Base-by-base conservation (phyloP, 2,329 filamentous ascomycete species). In the Parastagonospora avenae region DNA sequence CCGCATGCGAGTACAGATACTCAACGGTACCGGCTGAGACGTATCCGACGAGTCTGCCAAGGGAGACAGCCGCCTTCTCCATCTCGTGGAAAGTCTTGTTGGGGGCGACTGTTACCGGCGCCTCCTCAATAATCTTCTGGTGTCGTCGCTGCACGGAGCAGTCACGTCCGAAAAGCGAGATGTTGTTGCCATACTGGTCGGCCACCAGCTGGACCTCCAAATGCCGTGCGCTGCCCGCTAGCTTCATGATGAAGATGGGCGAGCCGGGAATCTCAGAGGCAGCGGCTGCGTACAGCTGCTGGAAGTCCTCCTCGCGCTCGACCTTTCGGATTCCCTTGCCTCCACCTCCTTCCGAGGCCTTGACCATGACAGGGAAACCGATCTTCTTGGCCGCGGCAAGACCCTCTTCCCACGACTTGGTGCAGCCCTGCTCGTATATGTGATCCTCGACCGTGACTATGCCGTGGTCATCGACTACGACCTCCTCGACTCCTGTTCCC, bases 161-260 rank as follows among this genome's bases (percentile, higher is more conserved):
- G 80, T 99, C 94, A 86, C 94, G 88, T 71, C 94, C 94, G 68
- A 97, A 99, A 44, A 99, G 86, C 8, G 94, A 99, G 73, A 99
- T 97, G 80, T 97, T 97, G 85, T 99, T 97, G 72, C 95, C 94
- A 75, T 99, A 99, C 82, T 99, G 92, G 80, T 99, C 95, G 60
- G 94, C 95, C 46, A 99, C 83, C 60, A 99, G 82, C 79, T 99
- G 94, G 51, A 99, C 95, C 78, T 99, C 94, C 79, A 99, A 81
- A 83, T 99, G 94, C 64, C 94, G 84, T 35, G 94, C 94, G 73
- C 96, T 96, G 64, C 93, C 94, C 42, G 94, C 94, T 58, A 99
- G 82, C 85, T 99, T 97, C 94, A 99, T 99, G 80, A 99, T 96
- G 84, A 99, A 99, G 77, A 99, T 99, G 63, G 95, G 94, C 28